Percentiles rank a stretch among this genome's conserved stretches.
Conservation (phyloP, 768 basidiomycete species). For the Lactarius akahatsu region DNA sequence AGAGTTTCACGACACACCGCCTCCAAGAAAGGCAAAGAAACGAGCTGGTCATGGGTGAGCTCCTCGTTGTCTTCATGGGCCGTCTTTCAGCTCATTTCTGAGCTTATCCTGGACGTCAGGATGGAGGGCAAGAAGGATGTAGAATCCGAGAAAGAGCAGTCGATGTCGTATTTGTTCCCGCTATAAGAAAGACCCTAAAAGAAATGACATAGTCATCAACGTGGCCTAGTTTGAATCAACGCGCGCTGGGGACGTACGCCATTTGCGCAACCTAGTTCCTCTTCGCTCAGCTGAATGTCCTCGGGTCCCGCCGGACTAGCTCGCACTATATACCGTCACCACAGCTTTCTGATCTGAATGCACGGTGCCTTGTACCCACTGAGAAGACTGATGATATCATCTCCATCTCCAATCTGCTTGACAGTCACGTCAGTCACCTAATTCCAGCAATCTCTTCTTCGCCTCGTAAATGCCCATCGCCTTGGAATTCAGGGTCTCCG, state of each 20-base stretch:
- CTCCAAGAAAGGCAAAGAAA: slow-evolving; percentile 38
- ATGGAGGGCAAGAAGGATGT: slow-evolving; percentile 32
- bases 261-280: slow-evolving; percentile 41
- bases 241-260: slow-evolving; percentile 23
- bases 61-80: slow-evolving; percentile 30
- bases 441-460: slow-evolving; percentile 39
- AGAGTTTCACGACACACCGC: slow-evolving; percentile 33
- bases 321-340: slow-evolving; percentile 36
- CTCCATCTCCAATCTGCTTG: slow-evolving; percentile 39
- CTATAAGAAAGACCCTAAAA: slow-evolving; percentile 31
- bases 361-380: slow-evolving; percentile 36
- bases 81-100: neutral
- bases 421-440: slow-evolving; percentile 39
- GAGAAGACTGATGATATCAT: slow-evolving; percentile 48
- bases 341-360: neutral
- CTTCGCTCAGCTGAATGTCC: slow-evolving; percentile 36
- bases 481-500: slow-evolving; percentile 39
- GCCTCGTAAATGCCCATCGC: slow-evolving; percentile 39
- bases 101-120: neutral
- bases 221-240: neutral
- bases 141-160: slow-evolving; percentile 30
- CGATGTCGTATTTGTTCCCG: slow-evolving; percentile 35
- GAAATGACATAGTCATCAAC: neutral
- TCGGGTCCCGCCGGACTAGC: slow-evolving; percentile 39
- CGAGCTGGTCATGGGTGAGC: slow-evolving; percentile 36